Base-by-base conservation (phyloP, 2,329 filamentous ascomycete species). In the Neonectria neomacrospora region DNA sequence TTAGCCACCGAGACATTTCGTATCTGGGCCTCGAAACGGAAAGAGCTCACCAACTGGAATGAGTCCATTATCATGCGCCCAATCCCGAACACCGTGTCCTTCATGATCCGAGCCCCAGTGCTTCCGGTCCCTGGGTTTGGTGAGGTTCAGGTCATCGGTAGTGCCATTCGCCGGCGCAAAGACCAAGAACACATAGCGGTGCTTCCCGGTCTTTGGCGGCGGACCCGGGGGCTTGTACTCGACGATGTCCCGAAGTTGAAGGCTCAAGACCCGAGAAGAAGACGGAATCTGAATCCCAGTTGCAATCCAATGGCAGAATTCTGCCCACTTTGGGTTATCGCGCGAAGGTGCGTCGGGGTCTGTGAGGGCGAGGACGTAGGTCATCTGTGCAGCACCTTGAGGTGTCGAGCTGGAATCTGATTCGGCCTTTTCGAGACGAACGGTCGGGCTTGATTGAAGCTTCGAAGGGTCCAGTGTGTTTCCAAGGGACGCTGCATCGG, bases 221-320 rank as follows among this genome's bases (percentile, higher is more conserved):
- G 69, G 69, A 2, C 57, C 61, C 1, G 69, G 69, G 2, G 69
- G 55, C 12, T 62, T 69, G 2, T 71, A 71, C 32, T 67, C 41
- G 10, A 71, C 22, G 1, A 71, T n/a, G 2, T 69, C 60, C 8
- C 65, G 42, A 0, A 71, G 32, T 0, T 54, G 18, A 1, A 58
- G 48, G 1, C 50, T 53, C 1, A 53, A 56, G 0, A 18, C 22
- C 14, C 32, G 14, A 11, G 55, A 51, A 5, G 54, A 28, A 9
- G 52, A 60, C 3, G 45, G 18, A 4, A 48, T 8, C 0, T 50
- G 32, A 2, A 45, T 47, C 2, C 67, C 63, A 0, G 51, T 16
- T 1, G 68, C 68, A 6, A 71, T 69, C 67, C 67, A 71, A 9
- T 71, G 69, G 22, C 69, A 71, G 37, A 71, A 67, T 18, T 71